Base-by-base conservation (phyloP, 140 eudicot genomes). In the Oenanthe javanica region DNA sequence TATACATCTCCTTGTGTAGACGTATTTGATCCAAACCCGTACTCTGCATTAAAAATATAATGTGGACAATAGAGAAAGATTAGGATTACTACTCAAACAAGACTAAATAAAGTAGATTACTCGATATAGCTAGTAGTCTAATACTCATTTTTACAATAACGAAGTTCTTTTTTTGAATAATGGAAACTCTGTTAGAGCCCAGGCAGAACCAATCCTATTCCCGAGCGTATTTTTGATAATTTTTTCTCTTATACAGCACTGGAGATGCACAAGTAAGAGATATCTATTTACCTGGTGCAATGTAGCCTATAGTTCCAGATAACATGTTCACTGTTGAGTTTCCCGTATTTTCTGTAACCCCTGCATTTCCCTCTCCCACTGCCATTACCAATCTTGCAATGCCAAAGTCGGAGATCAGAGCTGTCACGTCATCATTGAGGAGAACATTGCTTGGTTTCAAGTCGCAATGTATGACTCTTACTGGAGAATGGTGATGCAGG, bases 371-470 rank as follows among this genome's bases (percentile, higher is more conserved):
- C n/a, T 54, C 86, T 27, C 86, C 93, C 27, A 82, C 79, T 64
- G 86, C 79, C 88, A 75, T 82, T 15, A 79, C 90, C 81, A 89
- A 47, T 71, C 79, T 87, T n/a, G 91, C 85, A 6, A 89, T 89
- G 77, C 93, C 93, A 23, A 89, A 89, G 71, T 89, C 93, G 0
- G 93, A 82, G 67, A 89, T 91, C 78, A 87, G 79, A 54, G 93
- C 93, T 6, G 91, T 89, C 88, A 89, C 38, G 55, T 87, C 89
- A 64, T 89, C 86, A 9, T 87, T 84, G 23, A 89, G 88, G 50
- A 87, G 88, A 49, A 90, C 86, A 75, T 90, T 90, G 86, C 94
- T 90, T 12, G 94, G 94, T 80, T 90, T 90, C 43, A 90, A 81
- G 80, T 90, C 94, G 66, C 92, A 88, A 49, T 90, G 94, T 69